A percentile compares a stretch with the other conserved stretches of the same genome.
Conservation (phyloP, 2,329 filamentous ascomycete species). For the Neonectria hederae region DNA sequence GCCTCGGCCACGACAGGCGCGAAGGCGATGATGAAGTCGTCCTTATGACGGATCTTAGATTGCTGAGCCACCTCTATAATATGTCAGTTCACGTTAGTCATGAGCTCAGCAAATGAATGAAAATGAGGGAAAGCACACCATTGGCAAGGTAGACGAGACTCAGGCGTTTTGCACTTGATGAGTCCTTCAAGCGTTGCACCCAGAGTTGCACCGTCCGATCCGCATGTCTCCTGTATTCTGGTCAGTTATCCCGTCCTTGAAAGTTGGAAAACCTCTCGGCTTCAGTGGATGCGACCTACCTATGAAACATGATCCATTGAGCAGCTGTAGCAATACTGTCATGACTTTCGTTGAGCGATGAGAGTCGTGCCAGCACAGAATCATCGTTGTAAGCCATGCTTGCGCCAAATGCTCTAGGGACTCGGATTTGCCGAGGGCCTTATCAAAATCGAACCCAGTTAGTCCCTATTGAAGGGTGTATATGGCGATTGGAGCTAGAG, state of each 20-base stretch:
- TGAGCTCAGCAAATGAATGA: not conserved
- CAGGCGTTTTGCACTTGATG: constrained; percentile 83
- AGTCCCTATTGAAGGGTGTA: constrained; percentile 16
- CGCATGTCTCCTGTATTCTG: constrained; percentile 77
- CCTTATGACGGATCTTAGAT: constrained; percentile 89
- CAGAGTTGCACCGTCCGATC: constrained; percentile 92
- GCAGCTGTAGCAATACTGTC: constrained; percentile 96
- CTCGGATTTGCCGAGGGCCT: constrained; percentile 2
- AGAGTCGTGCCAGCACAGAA: constrained; percentile 92
- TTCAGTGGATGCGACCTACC: constrained; percentile 61
- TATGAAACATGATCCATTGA: constrained; percentile 99
- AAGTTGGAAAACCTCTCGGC: not conserved
- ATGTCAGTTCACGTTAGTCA: constrained; percentile 17
- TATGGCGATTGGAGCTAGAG: constrained; percentile 19
- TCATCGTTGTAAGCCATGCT: constrained; percentile 95
- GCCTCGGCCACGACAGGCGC: constrained; percentile 92
- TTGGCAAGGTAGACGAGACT: constrained; percentile 96
- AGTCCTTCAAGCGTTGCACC: constrained; percentile 89
- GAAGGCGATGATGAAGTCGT: constrained; percentile 92
- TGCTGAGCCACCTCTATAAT: constrained; percentile 89
- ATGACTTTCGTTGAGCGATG: constrained; percentile 94
- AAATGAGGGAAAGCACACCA: constrained; percentile 62
- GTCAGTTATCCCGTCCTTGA: constrained; percentile 9
- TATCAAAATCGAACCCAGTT: not conserved
- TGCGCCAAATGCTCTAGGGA: not conserved